Conservation (phyloP, 148 eudicot genomes). For the Cornus suecica region DNA sequence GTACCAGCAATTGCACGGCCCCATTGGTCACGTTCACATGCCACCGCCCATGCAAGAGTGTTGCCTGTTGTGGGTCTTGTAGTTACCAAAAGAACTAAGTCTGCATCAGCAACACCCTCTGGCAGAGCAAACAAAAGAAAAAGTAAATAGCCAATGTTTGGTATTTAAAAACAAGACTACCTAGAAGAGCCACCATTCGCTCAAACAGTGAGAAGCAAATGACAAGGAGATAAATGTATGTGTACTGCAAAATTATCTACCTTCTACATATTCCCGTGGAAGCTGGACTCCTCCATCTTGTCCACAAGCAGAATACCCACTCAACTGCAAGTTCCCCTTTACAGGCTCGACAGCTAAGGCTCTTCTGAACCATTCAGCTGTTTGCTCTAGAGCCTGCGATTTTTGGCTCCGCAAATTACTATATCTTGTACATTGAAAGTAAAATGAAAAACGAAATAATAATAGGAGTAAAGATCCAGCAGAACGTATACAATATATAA, state of each 20-base stretch:
- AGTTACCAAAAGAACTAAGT: constrained; percentile 91
- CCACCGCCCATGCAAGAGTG: constrained; percentile 99
- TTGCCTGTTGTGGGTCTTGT: constrained; percentile 98
- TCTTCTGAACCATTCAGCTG: constrained; percentile 91
- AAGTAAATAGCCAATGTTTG: constrained; percentile 4
- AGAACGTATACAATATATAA: background rate
- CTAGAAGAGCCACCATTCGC: background rate
- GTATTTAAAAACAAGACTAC: background rate
- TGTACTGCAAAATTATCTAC: constrained; percentile 31
- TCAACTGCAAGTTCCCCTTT: constrained; percentile 83
- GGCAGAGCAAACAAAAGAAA: constrained; percentile 17
- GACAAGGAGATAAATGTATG: background rate
- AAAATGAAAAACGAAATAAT: background rate
- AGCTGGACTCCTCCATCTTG: constrained; percentile 99
- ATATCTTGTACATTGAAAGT: background rate
- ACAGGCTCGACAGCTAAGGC: constrained; percentile 96
- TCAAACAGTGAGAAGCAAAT: constrained; percentile 7
- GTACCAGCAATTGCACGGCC: constrained; percentile 99
- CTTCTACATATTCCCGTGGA: constrained; percentile 92
- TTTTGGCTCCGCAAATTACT: constrained; percentile 7
- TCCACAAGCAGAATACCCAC: constrained; percentile 99
- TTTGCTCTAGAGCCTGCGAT: constrained; percentile 84
- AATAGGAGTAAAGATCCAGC: background rate
- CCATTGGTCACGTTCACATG: constrained; percentile 99
- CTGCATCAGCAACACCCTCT: constrained; percentile 94